These are phyloP conservation scores for Polyplosphaeria fusca DNA, from an alignment of 495 filamentous ascomycete genomes.

Conservation along the genomic window DNA sequence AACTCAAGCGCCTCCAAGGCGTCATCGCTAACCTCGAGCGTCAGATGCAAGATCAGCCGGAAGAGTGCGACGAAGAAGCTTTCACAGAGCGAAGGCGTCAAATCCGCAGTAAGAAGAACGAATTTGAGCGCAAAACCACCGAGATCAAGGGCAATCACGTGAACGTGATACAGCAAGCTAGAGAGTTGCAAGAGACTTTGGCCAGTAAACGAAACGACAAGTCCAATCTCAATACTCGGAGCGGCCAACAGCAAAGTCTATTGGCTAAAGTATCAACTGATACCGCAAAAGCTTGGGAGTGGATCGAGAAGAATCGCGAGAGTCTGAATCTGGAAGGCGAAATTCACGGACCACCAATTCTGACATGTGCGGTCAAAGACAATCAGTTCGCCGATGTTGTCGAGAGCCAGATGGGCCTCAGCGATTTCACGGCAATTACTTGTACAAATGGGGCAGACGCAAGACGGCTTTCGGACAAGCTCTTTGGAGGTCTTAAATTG, in stretches of 20 bases:
- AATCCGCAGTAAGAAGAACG: background rate
- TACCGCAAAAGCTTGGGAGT: conserved; percentile 68
- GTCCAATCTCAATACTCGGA: conserved; percentile 64
- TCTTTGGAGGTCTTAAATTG: conserved; percentile 56
- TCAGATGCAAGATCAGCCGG: conserved; percentile 49
- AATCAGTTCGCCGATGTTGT: conserved; percentile 67
- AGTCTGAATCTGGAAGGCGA: conserved; percentile 63
- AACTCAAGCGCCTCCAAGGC: conserved; percentile 46
- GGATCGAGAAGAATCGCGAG: conserved; percentile 68
- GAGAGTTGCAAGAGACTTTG: conserved; percentile 3
- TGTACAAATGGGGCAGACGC: conserved; percentile 70
- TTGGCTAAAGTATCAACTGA: conserved; percentile 58
- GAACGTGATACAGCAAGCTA: conserved; percentile 9
- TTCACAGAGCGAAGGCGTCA: conserved; percentile 51
- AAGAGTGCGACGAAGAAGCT: conserved; percentile 52
- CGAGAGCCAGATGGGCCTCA: conserved; percentile 60
- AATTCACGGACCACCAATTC: conserved; percentile 79
- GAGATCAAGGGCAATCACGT: conserved; percentile 41
- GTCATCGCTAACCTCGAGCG: conserved; percentile 48
- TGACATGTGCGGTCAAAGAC: conserved; percentile 79
- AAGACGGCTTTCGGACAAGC: conserved; percentile 59
- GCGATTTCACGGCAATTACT: conserved; percentile 71
- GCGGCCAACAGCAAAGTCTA: conserved; percentile 68
- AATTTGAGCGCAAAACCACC: conserved; percentile 47
- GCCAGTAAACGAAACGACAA: conserved; percentile 47